Conservation (phyloP, 2,329 filamentous ascomycete species). For the Hysterium pulicare region DNA sequence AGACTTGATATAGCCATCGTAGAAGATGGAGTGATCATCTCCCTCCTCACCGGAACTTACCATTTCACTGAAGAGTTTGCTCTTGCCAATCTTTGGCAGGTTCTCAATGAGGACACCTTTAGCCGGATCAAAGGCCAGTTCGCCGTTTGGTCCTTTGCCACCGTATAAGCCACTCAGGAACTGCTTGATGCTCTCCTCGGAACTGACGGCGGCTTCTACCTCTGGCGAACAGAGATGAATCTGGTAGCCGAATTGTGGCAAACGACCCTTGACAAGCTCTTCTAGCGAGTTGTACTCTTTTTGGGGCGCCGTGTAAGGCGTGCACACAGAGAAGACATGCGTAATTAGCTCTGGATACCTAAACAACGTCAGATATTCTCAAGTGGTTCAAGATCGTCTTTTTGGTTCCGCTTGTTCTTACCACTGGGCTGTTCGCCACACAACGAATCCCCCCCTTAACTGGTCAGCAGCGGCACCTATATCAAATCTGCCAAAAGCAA, state of each 20-base stretch:
- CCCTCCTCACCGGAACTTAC: constrained; percentile 31
- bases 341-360: constrained; percentile 65
- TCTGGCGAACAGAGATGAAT: constrained; percentile 70
- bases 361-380: constrained; percentile 8
- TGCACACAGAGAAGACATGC: constrained; percentile 77
- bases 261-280: constrained; percentile 52
- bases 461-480: constrained; percentile 7
- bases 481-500: neutral
- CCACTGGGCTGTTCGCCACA: constrained; percentile 72
- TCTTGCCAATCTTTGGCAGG: constrained; percentile 55
- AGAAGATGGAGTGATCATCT: no score
- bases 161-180: constrained; percentile 73
- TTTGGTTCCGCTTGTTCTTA: constrained; percentile 9
- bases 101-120: constrained; percentile 64
- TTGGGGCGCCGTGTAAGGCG: constrained; percentile 63
- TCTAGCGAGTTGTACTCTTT: constrained; percentile 56
- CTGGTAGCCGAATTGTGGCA: constrained; percentile 80
- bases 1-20: no score
- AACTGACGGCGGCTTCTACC: constrained; percentile 44
- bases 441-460: constrained; percentile 67
- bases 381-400: neutral
- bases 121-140: constrained; percentile 56
- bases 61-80: constrained; percentile 61
- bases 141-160: constrained; percentile 55
- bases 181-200: constrained; percentile 60